Evolutionary conservation across 163 green algal species (phyloP).

Genomic region (Chlorella variabilis): DNA sequence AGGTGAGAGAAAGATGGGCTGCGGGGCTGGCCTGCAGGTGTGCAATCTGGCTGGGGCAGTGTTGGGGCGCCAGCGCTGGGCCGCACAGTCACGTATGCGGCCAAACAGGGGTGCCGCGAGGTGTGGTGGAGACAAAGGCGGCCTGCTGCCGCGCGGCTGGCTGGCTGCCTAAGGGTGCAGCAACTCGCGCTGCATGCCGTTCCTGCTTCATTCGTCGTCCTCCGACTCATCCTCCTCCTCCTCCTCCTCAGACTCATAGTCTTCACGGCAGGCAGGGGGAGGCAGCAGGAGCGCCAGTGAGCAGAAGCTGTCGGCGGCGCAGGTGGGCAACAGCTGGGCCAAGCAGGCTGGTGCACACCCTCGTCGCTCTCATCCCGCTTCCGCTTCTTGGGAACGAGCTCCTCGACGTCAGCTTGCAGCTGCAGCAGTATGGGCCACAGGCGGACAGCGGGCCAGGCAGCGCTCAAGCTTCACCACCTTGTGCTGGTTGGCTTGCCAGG

Average conservation of each 20-base stretch:
- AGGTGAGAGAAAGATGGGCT: too few relatives aligned
- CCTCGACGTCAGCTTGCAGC: conserved; percentile 15
- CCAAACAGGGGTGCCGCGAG: too few relatives aligned
- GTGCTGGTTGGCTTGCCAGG: too few relatives aligned
- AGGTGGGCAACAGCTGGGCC: neutral
- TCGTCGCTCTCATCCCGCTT: conserved; percentile 28
- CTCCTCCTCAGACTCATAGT: conserved; percentile 34
- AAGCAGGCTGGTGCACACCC: neutral
- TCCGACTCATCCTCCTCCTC: conserved; percentile 26
- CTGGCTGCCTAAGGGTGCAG: neutral
- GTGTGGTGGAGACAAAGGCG: neutral
- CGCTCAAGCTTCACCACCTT: too few relatives aligned
- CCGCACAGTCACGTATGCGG: neutral
- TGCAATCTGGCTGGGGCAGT: too few relatives aligned
- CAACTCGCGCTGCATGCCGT: neutral
- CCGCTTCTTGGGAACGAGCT: conserved; percentile 26
- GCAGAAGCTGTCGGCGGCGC: neutral
- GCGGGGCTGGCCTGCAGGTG: neutral
- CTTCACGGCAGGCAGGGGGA: neutral
- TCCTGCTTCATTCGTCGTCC: conserved; percentile 17
- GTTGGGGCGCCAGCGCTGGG: neutral
- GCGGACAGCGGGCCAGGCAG: too few relatives aligned
- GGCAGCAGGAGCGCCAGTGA: neutral
- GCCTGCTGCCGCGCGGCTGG: neutral
- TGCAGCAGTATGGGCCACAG: neutral